Percentiles rank a stretch among this genome's conserved stretches.
Conservation (phyloP, 2,329 filamentous ascomycete genomes). For the Ploettnerulaceae sp. region DNA sequence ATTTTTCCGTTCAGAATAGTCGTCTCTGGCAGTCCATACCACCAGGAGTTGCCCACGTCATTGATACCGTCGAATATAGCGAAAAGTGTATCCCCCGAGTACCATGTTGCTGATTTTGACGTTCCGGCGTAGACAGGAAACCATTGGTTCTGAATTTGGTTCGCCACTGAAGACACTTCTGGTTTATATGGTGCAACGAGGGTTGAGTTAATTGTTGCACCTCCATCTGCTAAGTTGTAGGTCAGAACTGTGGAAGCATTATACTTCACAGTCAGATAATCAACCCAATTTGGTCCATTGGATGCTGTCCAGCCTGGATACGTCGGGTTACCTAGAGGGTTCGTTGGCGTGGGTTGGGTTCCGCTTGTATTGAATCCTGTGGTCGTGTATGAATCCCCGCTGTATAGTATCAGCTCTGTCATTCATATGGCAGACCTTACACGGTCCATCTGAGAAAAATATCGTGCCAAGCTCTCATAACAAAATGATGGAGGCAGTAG, state of each 20-base stretch:
- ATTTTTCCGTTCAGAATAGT: constrained; percentile 37
- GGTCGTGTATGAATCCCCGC: constrained; percentile 39
- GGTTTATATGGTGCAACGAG: constrained; percentile 36
- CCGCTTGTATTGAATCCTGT: constrained; percentile 37
- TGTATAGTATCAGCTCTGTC: constrained; percentile 19
- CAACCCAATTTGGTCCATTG: constrained; percentile 53
- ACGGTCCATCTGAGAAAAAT: too few relatives aligned
- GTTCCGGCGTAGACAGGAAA: constrained; percentile 37
- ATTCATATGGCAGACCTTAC: too few relatives aligned
- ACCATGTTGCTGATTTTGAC: constrained; percentile 24
- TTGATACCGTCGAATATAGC: constrained; percentile 50
- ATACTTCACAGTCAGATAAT: constrained; percentile 42
- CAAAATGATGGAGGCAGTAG: too few relatives aligned
- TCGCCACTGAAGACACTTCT: constrained; percentile 36
- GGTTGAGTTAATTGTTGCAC: constrained; percentile 37
- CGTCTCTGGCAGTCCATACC: constrained; percentile 29
- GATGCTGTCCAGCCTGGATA: constrained; percentile 38
- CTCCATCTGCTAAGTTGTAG: constrained; percentile 47
- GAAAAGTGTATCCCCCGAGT: constrained; percentile 23
- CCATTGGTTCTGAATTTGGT: constrained; percentile 40
- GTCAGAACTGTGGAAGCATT: constrained; percentile 43
- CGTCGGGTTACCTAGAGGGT: constrained; percentile 38
- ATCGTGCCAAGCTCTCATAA: too few relatives aligned
- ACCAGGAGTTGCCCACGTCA: constrained; percentile 48
- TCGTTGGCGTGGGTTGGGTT: constrained; percentile 34